Conservation (phyloP, 2,329 filamentous ascomycete genomes). For the Thyridium curvatum region DNA sequence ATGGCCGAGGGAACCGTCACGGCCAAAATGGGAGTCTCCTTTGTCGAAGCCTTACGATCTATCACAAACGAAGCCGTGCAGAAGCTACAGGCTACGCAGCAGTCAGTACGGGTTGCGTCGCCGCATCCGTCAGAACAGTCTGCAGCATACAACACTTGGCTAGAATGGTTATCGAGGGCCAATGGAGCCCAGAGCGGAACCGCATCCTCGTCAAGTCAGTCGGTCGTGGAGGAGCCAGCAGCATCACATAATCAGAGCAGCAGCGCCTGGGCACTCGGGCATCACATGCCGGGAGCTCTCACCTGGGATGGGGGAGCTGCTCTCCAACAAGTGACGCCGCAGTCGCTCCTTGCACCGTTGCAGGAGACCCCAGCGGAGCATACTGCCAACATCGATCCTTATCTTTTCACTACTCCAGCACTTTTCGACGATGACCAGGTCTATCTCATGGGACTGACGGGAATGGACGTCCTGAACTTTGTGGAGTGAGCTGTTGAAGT, state of each 20-base stretch:
- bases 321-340: background rate
- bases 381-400: slow-evolving; percentile 4
- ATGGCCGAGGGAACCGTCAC: slow-evolving; percentile 25
- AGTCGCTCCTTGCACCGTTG: background rate
- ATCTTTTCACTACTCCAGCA: background rate
- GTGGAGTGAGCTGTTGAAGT: too few relatives aligned
- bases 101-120: slow-evolving; percentile 3
- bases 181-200: too few relatives aligned
- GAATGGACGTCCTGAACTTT: slow-evolving; percentile 15
- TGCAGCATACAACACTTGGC: slow-evolving; percentile 4
- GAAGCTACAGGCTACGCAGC: slow-evolving; percentile 8
- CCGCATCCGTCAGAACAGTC: background rate
- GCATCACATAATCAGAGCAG: too few relatives aligned
- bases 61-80: slow-evolving; percentile 17
- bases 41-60: slow-evolving; percentile 17
- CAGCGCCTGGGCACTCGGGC: too few relatives aligned
- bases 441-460: slow-evolving; percentile 20
- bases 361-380: background rate
- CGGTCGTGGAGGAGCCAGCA: too few relatives aligned
- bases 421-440: slow-evolving; percentile 15
- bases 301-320: too few relatives aligned
- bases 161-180: background rate
- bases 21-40: slow-evolving; percentile 17
- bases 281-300: too few relatives aligned
- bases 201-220: too few relatives aligned